Base-by-base conservation (phyloP, 179 eudicot species). In the Nepenthes alata region DNA sequence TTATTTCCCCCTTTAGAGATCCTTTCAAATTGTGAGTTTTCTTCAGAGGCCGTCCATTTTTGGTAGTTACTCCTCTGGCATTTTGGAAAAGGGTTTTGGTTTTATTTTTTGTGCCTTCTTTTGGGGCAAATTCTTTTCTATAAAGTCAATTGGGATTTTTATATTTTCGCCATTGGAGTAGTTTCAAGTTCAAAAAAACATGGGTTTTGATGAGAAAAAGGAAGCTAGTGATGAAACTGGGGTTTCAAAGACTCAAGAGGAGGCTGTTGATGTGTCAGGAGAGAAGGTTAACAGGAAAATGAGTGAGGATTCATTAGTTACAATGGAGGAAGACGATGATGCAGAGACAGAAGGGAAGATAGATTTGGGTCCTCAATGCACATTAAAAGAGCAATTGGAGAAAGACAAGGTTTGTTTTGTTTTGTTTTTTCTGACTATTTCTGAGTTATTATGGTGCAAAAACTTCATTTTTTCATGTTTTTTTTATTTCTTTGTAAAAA, bases 351-450 rank as follows among this genome's bases (percentile, higher is more conserved):
- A 45, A 35, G 79, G 70, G 35, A 83, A 83, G 62, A 61, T 90
- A 55, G 75, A 80, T 59, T 71, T 90, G 75, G 97, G 97, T 51
- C 97, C 97, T 59, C 81, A 74, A 12, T 79, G 74, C 59, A 81
- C 90, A 15, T 77, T 90, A 69, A 90, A 88, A 53, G 93, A 81
- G 12, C 87, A 83, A 37, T 77, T 78, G 35, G 97, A 90, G 74
- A 88, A 85, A 67, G 95, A 90, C 72, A 90, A 90, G 97, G 97
- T 88, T 51, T 65, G 13, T 44, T 11, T 16, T 44, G 37, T 13
- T 53, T 25, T 11, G 2, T 53, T 14, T 25, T 39, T 37, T 64
- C 34, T 35, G 16, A 34, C 36, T 50, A 44, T 51, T 41, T 41
- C 45, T 7, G 7, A 54, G 39, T 41, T 36, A 7, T 5, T 47